phyloP scores from a whole-genome alignment of 805 yeast species.

The Wickerhamomyces sydowiorum region DNA sequence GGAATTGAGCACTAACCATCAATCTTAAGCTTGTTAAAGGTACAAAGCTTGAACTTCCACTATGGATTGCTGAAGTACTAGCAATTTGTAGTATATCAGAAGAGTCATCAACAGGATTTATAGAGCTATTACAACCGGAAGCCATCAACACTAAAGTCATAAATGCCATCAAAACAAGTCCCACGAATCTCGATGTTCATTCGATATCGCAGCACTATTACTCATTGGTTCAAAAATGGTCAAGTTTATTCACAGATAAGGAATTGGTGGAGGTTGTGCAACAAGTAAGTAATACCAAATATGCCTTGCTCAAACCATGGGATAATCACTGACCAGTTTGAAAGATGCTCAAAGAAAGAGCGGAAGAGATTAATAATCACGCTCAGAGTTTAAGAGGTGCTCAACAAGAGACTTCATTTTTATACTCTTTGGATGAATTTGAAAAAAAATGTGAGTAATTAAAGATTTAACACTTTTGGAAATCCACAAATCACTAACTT shows the following conservation, averaged over 20 bases:
- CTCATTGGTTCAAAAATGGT: constrained; percentile 71
- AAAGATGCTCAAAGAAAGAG: constrained; percentile 55
- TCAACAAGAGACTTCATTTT: constrained; percentile 46
- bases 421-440: constrained; percentile 67
- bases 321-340: constrained; percentile 1
- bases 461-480: not conserved
- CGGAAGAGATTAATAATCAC: constrained; percentile 65
- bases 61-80: constrained; percentile 82
- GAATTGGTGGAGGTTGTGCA: constrained; percentile 48
- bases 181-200: constrained; percentile 61
- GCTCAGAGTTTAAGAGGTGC: constrained; percentile 36
- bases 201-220: constrained; percentile 63
- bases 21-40: constrained; percentile 40
- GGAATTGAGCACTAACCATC: not conserved
- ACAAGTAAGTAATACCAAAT: constrained; percentile 17
- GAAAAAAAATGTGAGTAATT: constrained; percentile 42
- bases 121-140: constrained; percentile 68
- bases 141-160: constrained; percentile 58
- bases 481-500: not conserved
- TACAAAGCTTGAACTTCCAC: constrained; percentile 70
- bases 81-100: constrained; percentile 41
- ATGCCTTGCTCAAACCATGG: not conserved
- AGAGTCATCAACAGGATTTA: constrained; percentile 40
- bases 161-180: constrained; percentile 77
- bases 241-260: constrained; percentile 58